phyloP scores from a whole-genome alignment of 2,329 filamentous ascomycete genomes.

The Triangularia verruculosa region DNA sequence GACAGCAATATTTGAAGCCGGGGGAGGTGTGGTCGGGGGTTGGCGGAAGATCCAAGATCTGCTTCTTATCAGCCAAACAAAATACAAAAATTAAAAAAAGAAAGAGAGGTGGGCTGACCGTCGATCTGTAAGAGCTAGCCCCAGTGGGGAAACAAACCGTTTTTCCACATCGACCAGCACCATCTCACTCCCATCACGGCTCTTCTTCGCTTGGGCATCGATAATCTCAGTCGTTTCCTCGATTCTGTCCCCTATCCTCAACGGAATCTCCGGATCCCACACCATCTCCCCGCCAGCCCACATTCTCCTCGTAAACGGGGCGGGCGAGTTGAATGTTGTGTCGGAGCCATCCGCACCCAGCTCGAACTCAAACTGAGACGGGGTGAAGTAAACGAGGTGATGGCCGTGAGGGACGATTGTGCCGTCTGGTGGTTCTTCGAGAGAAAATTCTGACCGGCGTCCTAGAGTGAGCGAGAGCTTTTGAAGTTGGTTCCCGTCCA shows the following conservation, averaged over 20 bases:
- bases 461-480: conserved; percentile 58
- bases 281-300: conserved; percentile 62
- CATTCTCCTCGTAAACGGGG: conserved; percentile 62
- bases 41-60: conserved; percentile 46
- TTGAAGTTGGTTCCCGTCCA: conserved; percentile 63
- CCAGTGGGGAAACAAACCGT: conserved; percentile 48
- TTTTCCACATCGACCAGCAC: conserved; percentile 63
- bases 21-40: conserved; percentile 14
- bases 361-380: conserved; percentile 49
- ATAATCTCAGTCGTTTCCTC: conserved; percentile 56
- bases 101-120: conserved; percentile 36
- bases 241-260: conserved; percentile 54
- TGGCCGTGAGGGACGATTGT: conserved; percentile 57
- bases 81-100: not conserved
- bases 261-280: conserved; percentile 39
- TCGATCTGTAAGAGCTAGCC: conserved; percentile 52
- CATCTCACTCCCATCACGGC: conserved; percentile 57
- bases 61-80: not conserved
- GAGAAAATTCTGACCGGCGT: conserved; percentile 42
- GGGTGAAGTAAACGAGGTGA: conserved; percentile 64
- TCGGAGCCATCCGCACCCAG: conserved; percentile 62
- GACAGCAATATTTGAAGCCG: not conserved
- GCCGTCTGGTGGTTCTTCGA: conserved; percentile 37
- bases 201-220: conserved; percentile 52
- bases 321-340: conserved; percentile 54